Evolutionary conservation across 441 rosid genomes (phyloP).

Genomic region (Theobroma grandiflorum): DNA sequence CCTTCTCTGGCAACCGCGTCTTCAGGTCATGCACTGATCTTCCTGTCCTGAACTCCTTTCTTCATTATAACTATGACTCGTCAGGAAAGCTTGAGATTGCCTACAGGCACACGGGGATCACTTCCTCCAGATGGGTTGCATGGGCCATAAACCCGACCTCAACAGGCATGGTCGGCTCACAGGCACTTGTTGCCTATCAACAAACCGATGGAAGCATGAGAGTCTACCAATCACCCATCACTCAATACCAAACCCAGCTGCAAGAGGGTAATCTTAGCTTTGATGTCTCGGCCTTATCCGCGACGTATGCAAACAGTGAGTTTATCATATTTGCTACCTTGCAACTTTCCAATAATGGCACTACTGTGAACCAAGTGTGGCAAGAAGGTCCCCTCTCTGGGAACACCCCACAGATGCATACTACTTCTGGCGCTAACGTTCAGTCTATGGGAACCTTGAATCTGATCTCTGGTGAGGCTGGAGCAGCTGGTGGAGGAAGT

Average conservation of each 20-base stretch:
- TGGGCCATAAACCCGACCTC: slow-evolving; percentile 86
- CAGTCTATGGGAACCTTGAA: slow-evolving; percentile 62
- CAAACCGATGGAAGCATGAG: slow-evolving; percentile 55
- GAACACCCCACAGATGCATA: slow-evolving; percentile 46
- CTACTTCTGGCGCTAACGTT: slow-evolving; percentile 57
- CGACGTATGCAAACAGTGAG: slow-evolving; percentile 59
- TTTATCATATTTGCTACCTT: slow-evolving; percentile 72
- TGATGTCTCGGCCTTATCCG: slow-evolving; percentile 62
- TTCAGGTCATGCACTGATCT: slow-evolving; percentile 76
- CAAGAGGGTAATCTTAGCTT: slow-evolving; percentile 64
- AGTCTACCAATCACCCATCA: slow-evolving; percentile 71
- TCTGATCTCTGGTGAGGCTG: slow-evolving; percentile 58
- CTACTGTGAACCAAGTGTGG: slow-evolving; percentile 74
- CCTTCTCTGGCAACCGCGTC: slow-evolving; percentile 61
- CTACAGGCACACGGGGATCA: slow-evolving; percentile 61
- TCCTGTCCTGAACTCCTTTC: slow-evolving; percentile 67
- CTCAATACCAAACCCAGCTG: slow-evolving; percentile 51
- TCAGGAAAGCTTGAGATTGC: slow-evolving; percentile 65
- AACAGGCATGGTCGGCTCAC: slow-evolving; percentile 75
- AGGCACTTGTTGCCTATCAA: slow-evolving; percentile 77
- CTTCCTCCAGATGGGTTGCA: slow-evolving; percentile 68
- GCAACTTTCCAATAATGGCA: slow-evolving; percentile 41
- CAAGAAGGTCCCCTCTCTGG: slow-evolving; percentile 73
- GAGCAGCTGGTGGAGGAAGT: slow-evolving; percentile 49
- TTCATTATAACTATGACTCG: slow-evolving; percentile 75